A percentile compares a stretch with the other conserved stretches of the same genome.
Evolutionary conservation across 106 monocot species (phyloP).

Genomic region (Acorus calamus): DNA sequence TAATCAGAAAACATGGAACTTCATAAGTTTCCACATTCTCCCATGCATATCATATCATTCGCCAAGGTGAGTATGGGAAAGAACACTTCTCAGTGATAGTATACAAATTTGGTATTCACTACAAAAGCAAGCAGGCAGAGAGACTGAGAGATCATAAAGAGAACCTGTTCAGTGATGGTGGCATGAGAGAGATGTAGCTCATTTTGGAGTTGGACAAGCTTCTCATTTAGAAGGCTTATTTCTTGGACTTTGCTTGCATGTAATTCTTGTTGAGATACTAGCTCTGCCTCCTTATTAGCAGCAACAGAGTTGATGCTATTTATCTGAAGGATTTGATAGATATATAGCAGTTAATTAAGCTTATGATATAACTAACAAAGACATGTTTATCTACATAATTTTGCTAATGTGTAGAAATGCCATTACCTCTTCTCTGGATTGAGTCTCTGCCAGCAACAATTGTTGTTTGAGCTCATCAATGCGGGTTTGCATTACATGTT

Average conservation of each 20-base stretch:
- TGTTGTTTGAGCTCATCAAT: constrained; percentile 43
- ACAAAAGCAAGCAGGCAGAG: too few relatives aligned
- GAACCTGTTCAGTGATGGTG: constrained; percentile 44
- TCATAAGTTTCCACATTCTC: too few relatives aligned
- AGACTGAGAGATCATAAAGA: too few relatives aligned
- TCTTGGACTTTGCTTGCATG: constrained; percentile 26
- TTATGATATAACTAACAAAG: too few relatives aligned
- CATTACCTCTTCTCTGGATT: constrained; percentile 49
- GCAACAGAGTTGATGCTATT: constrained; percentile 26
- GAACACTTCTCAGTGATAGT: too few relatives aligned
- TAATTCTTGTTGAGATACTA: constrained; percentile 30
- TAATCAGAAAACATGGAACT: too few relatives aligned
- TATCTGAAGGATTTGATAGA: constrained; percentile 32
- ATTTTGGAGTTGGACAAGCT: constrained; percentile 35
- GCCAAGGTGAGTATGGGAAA: too few relatives aligned
- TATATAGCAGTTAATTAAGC: too few relatives aligned
- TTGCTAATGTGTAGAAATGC: neutral
- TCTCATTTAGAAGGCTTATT: constrained; percentile 31
- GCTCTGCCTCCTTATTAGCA: constrained; percentile 38
- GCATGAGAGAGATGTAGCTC: constrained; percentile 39
- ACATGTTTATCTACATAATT: too few relatives aligned
- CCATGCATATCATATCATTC: too few relatives aligned
- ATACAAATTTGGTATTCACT: too few relatives aligned
- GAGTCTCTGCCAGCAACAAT: constrained; percentile 20
- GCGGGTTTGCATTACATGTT: constrained; percentile 25